Conservation (phyloP, 2,329 filamentous ascomycete genomes). For the Immersiporthe knoxdaviesiana region DNA sequence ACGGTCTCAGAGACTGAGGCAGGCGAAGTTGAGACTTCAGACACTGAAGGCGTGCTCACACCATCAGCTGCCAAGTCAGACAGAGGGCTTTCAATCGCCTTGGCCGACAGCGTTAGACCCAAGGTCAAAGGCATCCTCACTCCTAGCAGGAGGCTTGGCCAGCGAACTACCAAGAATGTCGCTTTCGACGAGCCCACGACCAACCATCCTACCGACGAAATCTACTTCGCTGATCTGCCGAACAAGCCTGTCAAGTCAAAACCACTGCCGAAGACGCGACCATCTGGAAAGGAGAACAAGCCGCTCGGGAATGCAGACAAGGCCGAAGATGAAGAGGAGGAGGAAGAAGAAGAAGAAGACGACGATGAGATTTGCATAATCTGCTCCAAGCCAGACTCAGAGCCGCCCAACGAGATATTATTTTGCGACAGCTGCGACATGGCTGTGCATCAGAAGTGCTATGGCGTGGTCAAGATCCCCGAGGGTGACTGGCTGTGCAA, state of each 20-base stretch:
- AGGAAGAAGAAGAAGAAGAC: conserved; percentile 39
- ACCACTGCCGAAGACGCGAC: conserved; percentile 28
- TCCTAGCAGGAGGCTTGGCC: conserved; percentile 50
- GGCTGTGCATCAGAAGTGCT: conserved; percentile 65
- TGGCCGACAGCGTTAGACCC: conserved; percentile 30
- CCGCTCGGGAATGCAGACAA: conserved; percentile 30
- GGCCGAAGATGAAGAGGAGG: conserved; percentile 40
- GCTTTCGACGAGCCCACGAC: conserved; percentile 48
- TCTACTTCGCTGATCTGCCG: conserved; percentile 58
- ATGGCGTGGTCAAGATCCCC: conserved; percentile 59
- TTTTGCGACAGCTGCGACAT: conserved; percentile 68
- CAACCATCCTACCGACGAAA: conserved; percentile 43
- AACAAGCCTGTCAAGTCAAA: conserved; percentile 40
- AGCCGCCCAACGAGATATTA: conserved; percentile 63
- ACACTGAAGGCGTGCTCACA: conserved; percentile 17
- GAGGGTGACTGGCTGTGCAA: conserved; percentile 67
- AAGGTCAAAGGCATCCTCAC: conserved; percentile 60
- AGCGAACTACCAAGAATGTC: conserved; percentile 56
- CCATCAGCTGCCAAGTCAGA: conserved; percentile 23
- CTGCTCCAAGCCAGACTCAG: conserved; percentile 60
- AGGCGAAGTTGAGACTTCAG: not conserved
- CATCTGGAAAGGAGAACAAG: conserved; percentile 27
- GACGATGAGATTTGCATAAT: conserved; percentile 62
- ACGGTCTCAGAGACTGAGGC: conserved; percentile 4
- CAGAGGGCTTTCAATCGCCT: conserved; percentile 26